Percentiles rank a stretch among this genome's conserved stretches.
phyloP scores from a whole-genome alignment of 2,329 filamentous ascomycete species.

The Stemphylium lycopersici region DNA sequence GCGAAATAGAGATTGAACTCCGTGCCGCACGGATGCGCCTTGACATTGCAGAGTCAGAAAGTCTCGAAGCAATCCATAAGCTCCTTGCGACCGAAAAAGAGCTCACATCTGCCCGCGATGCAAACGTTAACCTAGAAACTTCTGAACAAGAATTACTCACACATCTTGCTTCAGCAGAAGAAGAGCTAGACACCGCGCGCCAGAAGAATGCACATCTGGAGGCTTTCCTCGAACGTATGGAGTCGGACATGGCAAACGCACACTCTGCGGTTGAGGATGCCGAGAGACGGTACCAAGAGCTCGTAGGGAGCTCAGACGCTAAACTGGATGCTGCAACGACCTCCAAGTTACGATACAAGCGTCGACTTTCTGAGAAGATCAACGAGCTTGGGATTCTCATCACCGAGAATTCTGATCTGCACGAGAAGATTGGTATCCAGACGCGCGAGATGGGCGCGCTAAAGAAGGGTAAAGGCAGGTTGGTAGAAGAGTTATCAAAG shows the following conservation, averaged over 20 bases:
- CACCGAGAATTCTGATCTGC: slow-evolving; percentile 37
- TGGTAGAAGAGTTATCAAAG: slow-evolving; percentile 31
- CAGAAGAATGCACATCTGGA: slow-evolving; percentile 42
- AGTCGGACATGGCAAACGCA: slow-evolving; percentile 39
- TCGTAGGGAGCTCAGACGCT: slow-evolving; percentile 36
- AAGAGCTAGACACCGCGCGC: slow-evolving; percentile 37
- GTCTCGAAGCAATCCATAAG: slow-evolving; percentile 21
- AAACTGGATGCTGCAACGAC: slow-evolving; percentile 36
- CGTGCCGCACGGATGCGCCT: slow-evolving; percentile 29
- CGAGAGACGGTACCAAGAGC: slow-evolving; percentile 34
- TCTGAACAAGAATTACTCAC: slow-evolving; percentile 38
- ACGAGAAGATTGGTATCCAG: slow-evolving; percentile 34
- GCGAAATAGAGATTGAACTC: slow-evolving; percentile 27
- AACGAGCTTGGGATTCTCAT: slow-evolving; percentile 38
- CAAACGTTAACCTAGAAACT: slow-evolving; percentile 33
- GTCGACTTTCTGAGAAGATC: slow-evolving; percentile 31
- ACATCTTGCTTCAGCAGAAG: slow-evolving; percentile 40
- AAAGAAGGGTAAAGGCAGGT: slow-evolving; percentile 26
- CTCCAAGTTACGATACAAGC: slow-evolving; percentile 41
- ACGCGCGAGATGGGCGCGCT: slow-evolving; percentile 33
- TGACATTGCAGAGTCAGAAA: slow-evolving; percentile 30
- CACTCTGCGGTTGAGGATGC: slow-evolving; percentile 41
- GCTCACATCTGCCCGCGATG: slow-evolving; percentile 31
- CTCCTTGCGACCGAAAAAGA: slow-evolving; percentile 37
- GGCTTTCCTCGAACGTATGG: slow-evolving; percentile 38